These are phyloP conservation scores for Citrullus amarus DNA, from an alignment of 306 rosid genomes.

Conservation along the genomic window DNA sequence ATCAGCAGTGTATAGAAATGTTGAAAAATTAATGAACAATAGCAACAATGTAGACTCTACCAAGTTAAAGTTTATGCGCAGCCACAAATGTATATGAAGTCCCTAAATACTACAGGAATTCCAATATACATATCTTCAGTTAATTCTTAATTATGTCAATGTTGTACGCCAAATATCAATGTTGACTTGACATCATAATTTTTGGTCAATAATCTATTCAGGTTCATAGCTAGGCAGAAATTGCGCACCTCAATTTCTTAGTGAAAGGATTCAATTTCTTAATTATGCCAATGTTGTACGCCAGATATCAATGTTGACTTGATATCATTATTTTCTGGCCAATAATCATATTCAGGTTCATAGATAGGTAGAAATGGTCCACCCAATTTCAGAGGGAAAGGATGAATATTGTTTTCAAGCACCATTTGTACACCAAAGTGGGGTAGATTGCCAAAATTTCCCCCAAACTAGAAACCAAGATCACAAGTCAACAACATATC, in stretches of 20 bases:
- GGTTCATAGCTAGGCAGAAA: not conserved
- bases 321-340: not conserved
- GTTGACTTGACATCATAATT: not conserved
- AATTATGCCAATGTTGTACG: not conserved
- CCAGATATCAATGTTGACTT: not conserved
- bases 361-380: not conserved
- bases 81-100: not conserved
- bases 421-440: not conserved
- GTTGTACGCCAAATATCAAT: not conserved
- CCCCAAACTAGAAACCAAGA: not conserved
- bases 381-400: not conserved
- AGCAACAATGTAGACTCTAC: not conserved
- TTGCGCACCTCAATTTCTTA: not conserved
- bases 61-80: not conserved
- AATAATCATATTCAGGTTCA: not conserved
- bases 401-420: not conserved
- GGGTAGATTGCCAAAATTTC: not conserved
- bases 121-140: not conserved
- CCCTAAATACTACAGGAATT: not conserved
- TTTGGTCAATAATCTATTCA: not conserved
- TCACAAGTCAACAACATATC: not conserved
- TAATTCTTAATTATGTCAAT: not conserved
- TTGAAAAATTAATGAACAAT: not conserved
- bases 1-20: slow-evolving; percentile 7
- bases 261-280: no score